phyloP scores from a whole-genome alignment of 129 eudicot genomes.

The Apium graveolens region DNA sequence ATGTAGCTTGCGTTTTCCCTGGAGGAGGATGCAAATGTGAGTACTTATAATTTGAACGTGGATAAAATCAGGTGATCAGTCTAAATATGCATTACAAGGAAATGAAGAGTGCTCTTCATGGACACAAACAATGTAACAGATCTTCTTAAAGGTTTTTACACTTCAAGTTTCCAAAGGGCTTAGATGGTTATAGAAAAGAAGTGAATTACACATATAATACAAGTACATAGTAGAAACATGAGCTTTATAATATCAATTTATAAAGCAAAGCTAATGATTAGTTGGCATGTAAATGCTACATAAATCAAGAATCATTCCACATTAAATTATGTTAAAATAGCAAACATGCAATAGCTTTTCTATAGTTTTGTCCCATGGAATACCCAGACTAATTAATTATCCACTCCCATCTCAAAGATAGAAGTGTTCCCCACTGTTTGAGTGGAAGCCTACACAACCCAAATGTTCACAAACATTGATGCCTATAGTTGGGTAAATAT shows the following conservation, averaged over 20 bases:
- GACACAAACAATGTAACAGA: neutral
- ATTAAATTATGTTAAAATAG: neutral
- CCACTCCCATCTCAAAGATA: neutral
- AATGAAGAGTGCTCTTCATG: neutral
- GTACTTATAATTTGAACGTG: neutral
- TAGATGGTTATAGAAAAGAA: neutral
- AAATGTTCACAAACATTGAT: neutral
- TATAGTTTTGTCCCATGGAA: neutral
- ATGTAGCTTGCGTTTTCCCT: conserved; percentile 27
- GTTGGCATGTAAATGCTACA: neutral
- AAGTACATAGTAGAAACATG: neutral
- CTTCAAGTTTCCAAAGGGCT: neutral
- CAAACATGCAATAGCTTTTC: neutral
- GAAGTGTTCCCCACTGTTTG: neutral
- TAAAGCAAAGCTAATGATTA: neutral
- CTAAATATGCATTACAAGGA: neutral
- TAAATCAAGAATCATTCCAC: neutral
- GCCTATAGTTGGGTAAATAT: neutral
- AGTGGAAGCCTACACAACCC: neutral
- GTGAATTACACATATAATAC: neutral
- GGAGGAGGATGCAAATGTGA: neutral
- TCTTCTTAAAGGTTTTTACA: neutral
- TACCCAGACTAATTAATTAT: neutral
- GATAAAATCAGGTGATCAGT: neutral
- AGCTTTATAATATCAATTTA: neutral